phyloP scores from a whole-genome alignment of 257 asterid species.

The Vinca minor region DNA sequence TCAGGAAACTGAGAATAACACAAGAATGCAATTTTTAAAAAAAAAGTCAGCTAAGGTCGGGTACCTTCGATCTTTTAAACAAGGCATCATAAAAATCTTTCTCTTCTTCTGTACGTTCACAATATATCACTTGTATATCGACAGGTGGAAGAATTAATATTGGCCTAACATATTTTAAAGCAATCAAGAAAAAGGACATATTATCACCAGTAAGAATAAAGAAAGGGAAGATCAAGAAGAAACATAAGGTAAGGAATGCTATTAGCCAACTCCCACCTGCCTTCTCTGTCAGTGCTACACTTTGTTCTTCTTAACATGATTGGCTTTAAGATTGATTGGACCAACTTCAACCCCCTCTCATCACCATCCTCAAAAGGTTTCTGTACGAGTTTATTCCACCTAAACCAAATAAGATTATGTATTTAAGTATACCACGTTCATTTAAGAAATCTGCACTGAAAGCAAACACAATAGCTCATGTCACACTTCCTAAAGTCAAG shows the following conservation, averaged over 20 bases:
- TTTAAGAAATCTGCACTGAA: no score
- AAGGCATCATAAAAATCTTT: conserved; percentile 89
- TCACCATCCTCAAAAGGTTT: conserved; percentile 98
- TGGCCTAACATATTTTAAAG: conserved; percentile 43
- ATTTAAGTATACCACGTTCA: no score
- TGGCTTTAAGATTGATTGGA: conserved; percentile 70
- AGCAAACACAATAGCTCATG: no score
- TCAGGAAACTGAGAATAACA: conserved; percentile 9
- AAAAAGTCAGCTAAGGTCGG: conserved; percentile 4
- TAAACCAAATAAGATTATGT: conserved; percentile 18
- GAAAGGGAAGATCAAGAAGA: not conserved
- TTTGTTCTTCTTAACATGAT: conserved; percentile 97
- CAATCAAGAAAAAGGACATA: conserved; percentile 18
- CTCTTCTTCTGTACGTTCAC: conserved; percentile 78
- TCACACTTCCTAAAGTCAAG: no score
- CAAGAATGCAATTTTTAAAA: not conserved
- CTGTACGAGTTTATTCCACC: conserved; percentile 97
- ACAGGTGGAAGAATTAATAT: conserved; percentile 93
- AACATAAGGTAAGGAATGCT: not conserved
- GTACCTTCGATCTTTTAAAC: conserved; percentile 84
- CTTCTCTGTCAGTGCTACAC: conserved; percentile 76
- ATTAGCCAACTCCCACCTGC: conserved; percentile 49
- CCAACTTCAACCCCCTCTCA: conserved; percentile 77
- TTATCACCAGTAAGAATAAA: not conserved
- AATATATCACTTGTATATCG: conserved; percentile 73